phyloP scores from a whole-genome alignment of 805 yeast species.

The Candida multigemmis region DNA sequence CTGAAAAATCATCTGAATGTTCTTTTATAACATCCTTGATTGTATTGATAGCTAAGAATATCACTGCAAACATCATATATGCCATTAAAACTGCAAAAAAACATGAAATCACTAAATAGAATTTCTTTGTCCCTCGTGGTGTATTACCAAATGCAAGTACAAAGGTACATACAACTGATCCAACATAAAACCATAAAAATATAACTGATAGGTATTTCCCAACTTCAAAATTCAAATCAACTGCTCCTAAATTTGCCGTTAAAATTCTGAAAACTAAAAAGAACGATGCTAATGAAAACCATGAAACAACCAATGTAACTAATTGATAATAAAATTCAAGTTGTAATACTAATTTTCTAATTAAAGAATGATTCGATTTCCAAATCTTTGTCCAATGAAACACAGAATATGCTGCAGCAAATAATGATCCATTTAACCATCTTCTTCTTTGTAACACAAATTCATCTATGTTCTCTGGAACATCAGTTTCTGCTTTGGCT shows the following conservation, averaged over 20 bases:
- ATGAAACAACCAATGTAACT: constrained; percentile 67
- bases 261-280: constrained; percentile 84
- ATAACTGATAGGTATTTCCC: constrained; percentile 74
- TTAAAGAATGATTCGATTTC: constrained; percentile 74
- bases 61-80: constrained; percentile 82
- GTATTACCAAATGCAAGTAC: constrained; percentile 89
- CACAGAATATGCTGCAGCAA: constrained; percentile 89
- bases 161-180: constrained; percentile 75
- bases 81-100: constrained; percentile 85
- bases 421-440: constrained; percentile 97
- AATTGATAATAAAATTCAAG: constrained; percentile 82
- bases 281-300: constrained; percentile 90
- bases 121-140: constrained; percentile 79
- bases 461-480: constrained; percentile 90
- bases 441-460: constrained; percentile 94
- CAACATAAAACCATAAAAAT: constrained; percentile 78
- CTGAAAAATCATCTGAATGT: constrained; percentile 31
- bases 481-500: constrained; percentile 93
- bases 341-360: constrained; percentile 76
- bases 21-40: constrained; percentile 45
- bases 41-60: constrained; percentile 69
- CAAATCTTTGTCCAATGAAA: constrained; percentile 81
- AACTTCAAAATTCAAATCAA: constrained; percentile 52
- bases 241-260: constrained; percentile 65
- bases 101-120: constrained; percentile 64